Evolutionary conservation across 1,139 yeast species (phyloP), one percentile per base, ranked within the genome.

Genomic region (Blastobotrys ciferrii): DNA sequence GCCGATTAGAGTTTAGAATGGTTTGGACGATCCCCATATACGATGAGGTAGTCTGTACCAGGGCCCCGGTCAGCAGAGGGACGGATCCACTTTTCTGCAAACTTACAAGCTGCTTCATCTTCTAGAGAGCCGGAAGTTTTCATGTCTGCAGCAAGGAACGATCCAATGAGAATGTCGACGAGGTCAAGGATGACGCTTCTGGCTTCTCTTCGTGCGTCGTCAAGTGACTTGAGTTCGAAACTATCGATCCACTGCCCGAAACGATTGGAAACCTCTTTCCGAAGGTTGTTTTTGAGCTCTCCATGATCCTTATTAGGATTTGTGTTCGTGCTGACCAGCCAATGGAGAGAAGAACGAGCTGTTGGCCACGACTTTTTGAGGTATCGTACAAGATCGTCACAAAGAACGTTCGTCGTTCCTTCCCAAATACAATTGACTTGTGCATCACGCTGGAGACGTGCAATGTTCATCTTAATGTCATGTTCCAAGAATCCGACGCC

Each of bases 341-440:
- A 33, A 12, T 33, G 13, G 12, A 9, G 57, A 3, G 58, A 55
- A 7, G 45, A 42, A 32, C 38, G 43, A 19, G 49, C 48, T 1
- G 51, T 45, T 3, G 41, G 33, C 48, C 58, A 49, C 20, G 51
- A 41, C 14, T 51, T 51, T 43, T 51, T 46, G 20, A 59, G 40
- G 31, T 52, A 54, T n/a, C 66, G 46, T 2, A 60, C 53, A n/a
- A 57, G 53, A 44, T 63, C 67, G 39, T 61, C 64, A 23, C 61
- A 55, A 39, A 64, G 55, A 5, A 64, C 66, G 36, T 64, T 64
- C n/a, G 68, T 64, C 4, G 68, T 64, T 5, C 68, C 68, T 45
- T 64, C 68, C 68, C 68, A 64, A 33, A 64, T 65, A 19, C 64
- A 53, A 20, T 60, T 60, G 5, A 64, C 68, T 48, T 64, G 67